phyloP scores from a whole-genome alignment of 441 rosid species.

The Populus tomentosa region DNA sequence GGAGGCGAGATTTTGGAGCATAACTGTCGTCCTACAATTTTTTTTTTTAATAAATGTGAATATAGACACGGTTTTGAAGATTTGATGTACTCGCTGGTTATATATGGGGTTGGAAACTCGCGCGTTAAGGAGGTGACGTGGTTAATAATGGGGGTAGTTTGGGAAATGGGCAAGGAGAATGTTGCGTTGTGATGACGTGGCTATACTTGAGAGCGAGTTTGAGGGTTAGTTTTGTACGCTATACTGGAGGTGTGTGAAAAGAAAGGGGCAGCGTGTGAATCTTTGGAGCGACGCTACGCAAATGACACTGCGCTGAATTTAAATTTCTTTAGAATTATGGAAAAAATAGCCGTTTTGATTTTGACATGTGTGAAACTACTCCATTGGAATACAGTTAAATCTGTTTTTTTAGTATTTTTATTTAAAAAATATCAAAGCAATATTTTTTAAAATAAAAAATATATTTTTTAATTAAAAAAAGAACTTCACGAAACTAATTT shows the following conservation, averaged over 20 bases:
- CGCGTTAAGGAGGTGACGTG: slow-evolving; percentile 17
- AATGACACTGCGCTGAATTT: slow-evolving; percentile 24
- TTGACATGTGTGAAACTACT: background rate
- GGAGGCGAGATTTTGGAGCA: slow-evolving; percentile 44
- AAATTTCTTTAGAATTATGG: background rate
- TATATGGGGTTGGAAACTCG: slow-evolving; percentile 14
- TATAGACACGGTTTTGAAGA: slow-evolving; percentile 6
- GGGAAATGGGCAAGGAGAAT: background rate
- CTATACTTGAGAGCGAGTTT: slow-evolving; percentile 20
- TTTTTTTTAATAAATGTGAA: background rate
- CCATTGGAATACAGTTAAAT: background rate
- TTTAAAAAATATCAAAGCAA: too few species aligned
- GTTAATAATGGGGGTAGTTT: slow-evolving; percentile 4
- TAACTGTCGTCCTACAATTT: slow-evolving; percentile 40
- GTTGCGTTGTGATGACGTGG: background rate
- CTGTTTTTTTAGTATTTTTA: too few species aligned
- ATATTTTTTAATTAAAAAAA: too few species aligned
- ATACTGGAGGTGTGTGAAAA: background rate
- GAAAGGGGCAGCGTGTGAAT: slow-evolving; percentile 17
- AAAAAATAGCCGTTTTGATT: slow-evolving; percentile 12
- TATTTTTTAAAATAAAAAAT: too few species aligned
- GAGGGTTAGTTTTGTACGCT: background rate
- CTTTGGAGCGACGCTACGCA: slow-evolving; percentile 56
- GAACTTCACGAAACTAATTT: too few species aligned
- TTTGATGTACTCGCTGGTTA: slow-evolving; percentile 24